Percentiles rank a stretch among this genome's conserved stretches.
These are phyloP conservation scores for Euphrasia confusa DNA, from an alignment of 257 asterid genomes.

Conservation along the genomic window DNA sequence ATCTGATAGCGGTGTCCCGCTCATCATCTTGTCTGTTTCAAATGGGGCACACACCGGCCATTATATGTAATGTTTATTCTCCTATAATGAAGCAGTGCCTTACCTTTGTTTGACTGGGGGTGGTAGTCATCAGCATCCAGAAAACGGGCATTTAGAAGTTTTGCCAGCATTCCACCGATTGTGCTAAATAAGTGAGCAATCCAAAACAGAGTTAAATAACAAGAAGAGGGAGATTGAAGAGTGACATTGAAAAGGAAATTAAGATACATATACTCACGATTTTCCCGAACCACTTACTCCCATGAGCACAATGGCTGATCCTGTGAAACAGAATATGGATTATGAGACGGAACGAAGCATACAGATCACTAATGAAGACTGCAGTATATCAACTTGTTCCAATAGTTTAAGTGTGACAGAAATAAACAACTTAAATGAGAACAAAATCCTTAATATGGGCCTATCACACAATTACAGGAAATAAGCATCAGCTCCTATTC, in stretches of 20 bases:
- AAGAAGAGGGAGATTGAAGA: neutral
- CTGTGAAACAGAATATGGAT: constrained; percentile 27
- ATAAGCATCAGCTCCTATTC: too few species aligned
- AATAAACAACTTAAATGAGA: too few species aligned
- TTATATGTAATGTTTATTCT: neutral
- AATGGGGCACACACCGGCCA: neutral
- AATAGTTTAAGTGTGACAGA: too few species aligned
- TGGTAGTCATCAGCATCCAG: constrained; percentile 86
- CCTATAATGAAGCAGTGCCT: neutral
- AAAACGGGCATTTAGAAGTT: constrained; percentile 42
- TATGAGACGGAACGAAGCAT: too few species aligned
- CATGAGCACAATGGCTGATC: constrained; percentile 66
- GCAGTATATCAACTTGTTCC: too few species aligned
- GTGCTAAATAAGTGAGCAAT: constrained; percentile 39
- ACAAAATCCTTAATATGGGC: too few species aligned
- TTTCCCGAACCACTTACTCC: constrained; percentile 92
- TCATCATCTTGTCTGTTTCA: constrained; percentile 48
- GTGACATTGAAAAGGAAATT: neutral
- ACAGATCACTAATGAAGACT: too few species aligned
- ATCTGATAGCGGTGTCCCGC: constrained; percentile 61
- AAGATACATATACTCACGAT: constrained; percentile 52
- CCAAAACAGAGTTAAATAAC: neutral
- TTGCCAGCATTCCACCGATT: constrained; percentile 65
- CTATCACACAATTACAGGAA: too few species aligned
- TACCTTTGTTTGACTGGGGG: constrained; percentile 66